Evolutionary conservation across 495 filamentous ascomycete genomes (phyloP).

Genomic region (Neurospora sp.): DNA sequence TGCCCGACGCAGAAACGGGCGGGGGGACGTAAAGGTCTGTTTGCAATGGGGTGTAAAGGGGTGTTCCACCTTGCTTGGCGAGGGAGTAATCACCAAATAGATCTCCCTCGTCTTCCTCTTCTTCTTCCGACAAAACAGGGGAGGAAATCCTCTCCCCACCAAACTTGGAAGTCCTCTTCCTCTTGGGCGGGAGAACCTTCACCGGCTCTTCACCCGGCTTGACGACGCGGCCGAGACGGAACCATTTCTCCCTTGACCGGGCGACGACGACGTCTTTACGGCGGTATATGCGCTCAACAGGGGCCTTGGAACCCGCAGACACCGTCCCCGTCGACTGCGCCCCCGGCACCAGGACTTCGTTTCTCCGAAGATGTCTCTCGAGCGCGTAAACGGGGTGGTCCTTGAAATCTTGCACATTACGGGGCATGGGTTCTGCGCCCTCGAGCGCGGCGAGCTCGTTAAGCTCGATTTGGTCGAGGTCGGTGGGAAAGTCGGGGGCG

Average conservation of each 20-base stretch:
- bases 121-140: constrained; percentile 1
- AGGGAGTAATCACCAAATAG: constrained; percentile 28
- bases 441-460: constrained; percentile 61
- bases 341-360: constrained; percentile 65
- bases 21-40: constrained; percentile 67
- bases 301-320: constrained; percentile 48
- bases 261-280: constrained; percentile 68
- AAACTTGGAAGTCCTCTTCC: constrained; percentile 19
- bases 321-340: constrained; percentile 69
- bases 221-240: constrained; percentile 69
- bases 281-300: constrained; percentile 58
- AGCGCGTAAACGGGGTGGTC: constrained; percentile 85
- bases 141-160: constrained; percentile 13
- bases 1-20: constrained; percentile 56
- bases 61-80: constrained; percentile 25
- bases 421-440: constrained; percentile 75
- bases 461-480: constrained; percentile 74
- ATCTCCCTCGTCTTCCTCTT: constrained; percentile 28
- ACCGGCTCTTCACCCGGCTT: constrained; percentile 64
- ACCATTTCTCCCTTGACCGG: constrained; percentile 76
- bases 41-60: constrained; percentile 65
- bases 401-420: constrained; percentile 85
- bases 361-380: constrained; percentile 73
- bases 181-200: constrained; percentile 47
- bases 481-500: constrained; percentile 37